These are phyloP conservation scores for Vigna unguiculata DNA, from an alignment of 306 rosid genomes.

Conservation along the genomic window DNA sequence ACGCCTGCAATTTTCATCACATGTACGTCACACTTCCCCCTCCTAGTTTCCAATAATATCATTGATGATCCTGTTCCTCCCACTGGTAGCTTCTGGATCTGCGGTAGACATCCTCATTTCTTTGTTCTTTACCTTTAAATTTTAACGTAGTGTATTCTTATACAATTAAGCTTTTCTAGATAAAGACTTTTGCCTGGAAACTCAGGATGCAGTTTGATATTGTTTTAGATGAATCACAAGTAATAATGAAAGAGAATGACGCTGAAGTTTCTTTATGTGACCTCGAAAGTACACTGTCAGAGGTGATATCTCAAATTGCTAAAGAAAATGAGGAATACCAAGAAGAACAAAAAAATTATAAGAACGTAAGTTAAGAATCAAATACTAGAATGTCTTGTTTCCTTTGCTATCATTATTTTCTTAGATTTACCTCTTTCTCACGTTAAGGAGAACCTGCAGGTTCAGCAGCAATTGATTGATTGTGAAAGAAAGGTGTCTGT, in stretches of 20 bases:
- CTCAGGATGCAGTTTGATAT: constrained; percentile 39
- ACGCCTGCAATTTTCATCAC: neutral
- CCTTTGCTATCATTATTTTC: constrained; percentile 25
- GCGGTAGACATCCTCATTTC: neutral
- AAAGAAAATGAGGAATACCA: constrained; percentile 61
- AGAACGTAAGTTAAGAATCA: constrained; percentile 56
- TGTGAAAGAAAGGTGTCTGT: constrained; percentile 63
- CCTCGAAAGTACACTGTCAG: constrained; percentile 61
- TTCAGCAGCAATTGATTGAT: constrained; percentile 59
- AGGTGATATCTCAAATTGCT: constrained; percentile 54
- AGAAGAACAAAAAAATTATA: constrained; percentile 53
- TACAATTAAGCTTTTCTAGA: constrained; percentile 10
- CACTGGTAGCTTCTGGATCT: neutral
- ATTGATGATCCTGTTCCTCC: neutral
- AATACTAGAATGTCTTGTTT: constrained; percentile 19
- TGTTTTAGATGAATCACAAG: constrained; percentile 49
- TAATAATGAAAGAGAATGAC: constrained; percentile 46
- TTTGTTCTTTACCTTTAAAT: constrained; percentile 7
- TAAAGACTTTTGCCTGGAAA: constrained; percentile 26
- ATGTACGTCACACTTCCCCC: neutral
- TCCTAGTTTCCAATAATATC: neutral
- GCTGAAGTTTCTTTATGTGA: constrained; percentile 44
- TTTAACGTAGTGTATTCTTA: neutral
- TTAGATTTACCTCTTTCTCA: constrained; percentile 31
- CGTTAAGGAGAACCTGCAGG: constrained; percentile 53